A percentile compares a stretch with the other conserved stretches of the same genome.
Conservation (phyloP, 306 rosid species). For the Inga laurina region DNA sequence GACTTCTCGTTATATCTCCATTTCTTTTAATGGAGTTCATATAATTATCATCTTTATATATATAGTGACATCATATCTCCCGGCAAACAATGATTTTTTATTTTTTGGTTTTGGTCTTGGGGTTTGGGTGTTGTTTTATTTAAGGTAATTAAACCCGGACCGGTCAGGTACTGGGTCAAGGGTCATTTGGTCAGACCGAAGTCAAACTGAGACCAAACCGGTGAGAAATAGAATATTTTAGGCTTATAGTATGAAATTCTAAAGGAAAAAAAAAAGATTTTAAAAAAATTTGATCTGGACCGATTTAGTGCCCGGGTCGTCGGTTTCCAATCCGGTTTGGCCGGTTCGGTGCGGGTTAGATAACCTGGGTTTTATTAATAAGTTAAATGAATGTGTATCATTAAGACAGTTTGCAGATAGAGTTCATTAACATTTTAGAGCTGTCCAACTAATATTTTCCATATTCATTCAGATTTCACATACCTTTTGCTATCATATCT, state of each 20-base stretch:
- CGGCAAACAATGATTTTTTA: not conserved
- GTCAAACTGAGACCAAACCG: no score
- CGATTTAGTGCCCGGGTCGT: no score
- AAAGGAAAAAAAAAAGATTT: no score
- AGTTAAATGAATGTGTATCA: not conserved
- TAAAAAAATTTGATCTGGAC: no score
- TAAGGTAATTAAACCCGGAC: no score
- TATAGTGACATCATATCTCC: not conserved
- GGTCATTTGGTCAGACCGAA: no score
- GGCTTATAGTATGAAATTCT: no score
- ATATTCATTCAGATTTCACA: not conserved
- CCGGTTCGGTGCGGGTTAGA: no score
- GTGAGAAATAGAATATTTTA: no score
- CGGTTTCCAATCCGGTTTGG: no score
- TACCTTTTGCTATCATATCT: not conserved
- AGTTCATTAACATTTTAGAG: not conserved
- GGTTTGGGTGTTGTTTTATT: not conserved
- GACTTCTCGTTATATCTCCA: not conserved
- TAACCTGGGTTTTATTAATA: not conserved
- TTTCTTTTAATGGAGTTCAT: not conserved
- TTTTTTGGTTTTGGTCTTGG: not conserved
- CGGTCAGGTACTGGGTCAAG: no score
- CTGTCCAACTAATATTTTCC: conserved; percentile 10
- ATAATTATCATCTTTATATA: conserved; percentile 9
- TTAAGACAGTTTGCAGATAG: not conserved